These are phyloP conservation scores for Apiotrichum brassicae DNA, from an alignment of 1,284 basidiomycete genomes.

Conservation along the genomic window DNA sequence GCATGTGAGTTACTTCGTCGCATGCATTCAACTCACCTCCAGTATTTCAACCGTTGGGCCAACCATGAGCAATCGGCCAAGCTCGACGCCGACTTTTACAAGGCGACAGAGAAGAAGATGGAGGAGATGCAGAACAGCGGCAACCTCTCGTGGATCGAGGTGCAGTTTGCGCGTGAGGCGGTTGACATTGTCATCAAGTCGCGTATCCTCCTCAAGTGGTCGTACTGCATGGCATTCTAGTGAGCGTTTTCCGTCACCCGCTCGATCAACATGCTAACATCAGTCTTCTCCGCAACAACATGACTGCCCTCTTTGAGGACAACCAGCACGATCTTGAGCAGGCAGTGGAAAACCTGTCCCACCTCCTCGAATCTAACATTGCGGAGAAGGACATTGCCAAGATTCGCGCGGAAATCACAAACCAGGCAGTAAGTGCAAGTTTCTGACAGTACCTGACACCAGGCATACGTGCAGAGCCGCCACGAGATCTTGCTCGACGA, in stretches of 20 bases:
- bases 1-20: conserved; percentile 58
- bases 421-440: conserved; percentile 66
- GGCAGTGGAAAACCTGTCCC: conserved; percentile 91
- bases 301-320: conserved; percentile 95
- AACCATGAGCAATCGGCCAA: conserved; percentile 98
- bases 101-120: conserved; percentile 99
- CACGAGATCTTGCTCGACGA: conserved; percentile 93
- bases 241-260: conserved; percentile 17
- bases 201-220: conserved; percentile 96
- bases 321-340: conserved; percentile 93
- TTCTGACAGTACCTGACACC: not conserved
- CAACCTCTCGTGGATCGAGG: conserved; percentile 93
- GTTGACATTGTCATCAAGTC: conserved; percentile 86
- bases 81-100: conserved; percentile 84
- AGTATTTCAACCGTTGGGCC: conserved; percentile 98
- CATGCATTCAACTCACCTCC: conserved; percentile 4
- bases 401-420: conserved; percentile 85
- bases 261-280: too few relatives aligned
- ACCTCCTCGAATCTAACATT: conserved; percentile 82
- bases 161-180: conserved; percentile 97
- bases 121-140: conserved; percentile 95
- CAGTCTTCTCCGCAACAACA: conserved; percentile 66
- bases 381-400: conserved; percentile 71
- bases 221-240: conserved; percentile 99
- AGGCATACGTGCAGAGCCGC: conserved; percentile 94